Conservation (phyloP, 768 basidiomycete genomes). For the Coprinopsis marcescibilis region DNA sequence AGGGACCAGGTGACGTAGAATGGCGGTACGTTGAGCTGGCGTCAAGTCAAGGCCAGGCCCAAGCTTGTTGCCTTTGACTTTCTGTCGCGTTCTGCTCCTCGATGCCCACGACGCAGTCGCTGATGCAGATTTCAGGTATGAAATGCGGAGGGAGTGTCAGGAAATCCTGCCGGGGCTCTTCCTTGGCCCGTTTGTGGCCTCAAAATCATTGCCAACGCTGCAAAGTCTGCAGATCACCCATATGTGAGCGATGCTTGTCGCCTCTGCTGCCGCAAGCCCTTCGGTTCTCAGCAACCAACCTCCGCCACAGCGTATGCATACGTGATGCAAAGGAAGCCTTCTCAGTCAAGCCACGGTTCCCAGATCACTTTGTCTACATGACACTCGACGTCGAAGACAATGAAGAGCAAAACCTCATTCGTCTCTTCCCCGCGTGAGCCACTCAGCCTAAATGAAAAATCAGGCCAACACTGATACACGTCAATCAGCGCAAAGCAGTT, state of each 20-base stretch:
- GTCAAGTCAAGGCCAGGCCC: not conserved
- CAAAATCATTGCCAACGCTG: conserved; percentile 73
- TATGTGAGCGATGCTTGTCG: conserved; percentile 43
- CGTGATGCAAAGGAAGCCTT: conserved; percentile 87
- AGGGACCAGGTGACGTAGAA: conserved; percentile 78
- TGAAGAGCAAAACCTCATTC: conserved; percentile 92
- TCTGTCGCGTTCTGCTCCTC: not conserved
- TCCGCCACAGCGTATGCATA: conserved; percentile 70
- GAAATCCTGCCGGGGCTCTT: conserved; percentile 80
- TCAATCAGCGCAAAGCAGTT: conserved; percentile 66
- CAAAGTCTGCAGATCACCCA: conserved; percentile 68
- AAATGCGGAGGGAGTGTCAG: conserved; percentile 94
- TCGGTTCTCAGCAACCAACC: conserved; percentile 14
- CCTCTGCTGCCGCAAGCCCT: conserved; percentile 7
- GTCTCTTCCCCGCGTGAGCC: conserved; percentile 77
- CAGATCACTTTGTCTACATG: conserved; percentile 71
- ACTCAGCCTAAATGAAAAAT: not conserved
- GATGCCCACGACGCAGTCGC: not conserved
- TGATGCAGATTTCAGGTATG: conserved; percentile 54
- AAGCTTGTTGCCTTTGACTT: not conserved
- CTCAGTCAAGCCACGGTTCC: conserved; percentile 82
- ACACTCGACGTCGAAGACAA: conserved; percentile 85
- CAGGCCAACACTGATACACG: not conserved
- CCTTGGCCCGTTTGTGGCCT: conserved; percentile 85
- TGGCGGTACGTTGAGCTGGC: conserved; percentile 76